phyloP scores from a whole-genome alignment of 306 rosid genomes.

The Vachellia collinsii region DNA sequence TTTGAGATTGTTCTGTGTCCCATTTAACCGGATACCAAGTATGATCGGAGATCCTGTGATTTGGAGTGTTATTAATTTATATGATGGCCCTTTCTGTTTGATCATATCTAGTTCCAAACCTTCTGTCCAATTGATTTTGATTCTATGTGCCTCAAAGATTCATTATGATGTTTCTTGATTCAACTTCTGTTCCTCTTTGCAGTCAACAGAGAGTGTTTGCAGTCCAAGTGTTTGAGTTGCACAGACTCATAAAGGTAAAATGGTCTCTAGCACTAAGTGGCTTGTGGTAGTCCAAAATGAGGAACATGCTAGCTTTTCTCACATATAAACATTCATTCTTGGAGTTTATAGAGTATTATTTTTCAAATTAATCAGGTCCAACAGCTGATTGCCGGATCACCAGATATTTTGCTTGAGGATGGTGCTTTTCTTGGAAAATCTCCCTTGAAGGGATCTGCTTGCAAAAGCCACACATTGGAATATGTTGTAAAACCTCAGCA shows the following conservation, averaged over 20 bases:
- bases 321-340: slow-evolving; percentile 21
- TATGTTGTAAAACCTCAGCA: slow-evolving; percentile 36
- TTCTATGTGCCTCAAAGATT: slow-evolving; percentile 18
- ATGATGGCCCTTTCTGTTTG: background rate
- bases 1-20: background rate
- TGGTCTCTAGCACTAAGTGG: slow-evolving; percentile 20
- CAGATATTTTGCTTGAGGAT: slow-evolving; percentile 68
- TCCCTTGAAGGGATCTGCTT: slow-evolving; percentile 45
- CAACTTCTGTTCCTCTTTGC: slow-evolving; percentile 59
- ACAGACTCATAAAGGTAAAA: slow-evolving; percentile 63
- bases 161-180: slow-evolving; percentile 48
- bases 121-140: slow-evolving; percentile 26
- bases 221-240: slow-evolving; percentile 69
- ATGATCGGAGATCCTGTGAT: background rate
- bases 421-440: slow-evolving; percentile 54
- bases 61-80: slow-evolving; percentile 16
- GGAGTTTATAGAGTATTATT: slow-evolving; percentile 18
- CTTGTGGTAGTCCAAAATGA: slow-evolving; percentile 13
- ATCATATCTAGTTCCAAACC: slow-evolving; percentile 11
- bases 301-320: slow-evolving; percentile 24
- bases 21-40: background rate
- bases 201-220: slow-evolving; percentile 71
- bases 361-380: slow-evolving; percentile 63
- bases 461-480: slow-evolving; percentile 45
- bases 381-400: slow-evolving; percentile 72